Conservation (phyloP, 495 filamentous ascomycete species). For the Viridothelium virens region DNA sequence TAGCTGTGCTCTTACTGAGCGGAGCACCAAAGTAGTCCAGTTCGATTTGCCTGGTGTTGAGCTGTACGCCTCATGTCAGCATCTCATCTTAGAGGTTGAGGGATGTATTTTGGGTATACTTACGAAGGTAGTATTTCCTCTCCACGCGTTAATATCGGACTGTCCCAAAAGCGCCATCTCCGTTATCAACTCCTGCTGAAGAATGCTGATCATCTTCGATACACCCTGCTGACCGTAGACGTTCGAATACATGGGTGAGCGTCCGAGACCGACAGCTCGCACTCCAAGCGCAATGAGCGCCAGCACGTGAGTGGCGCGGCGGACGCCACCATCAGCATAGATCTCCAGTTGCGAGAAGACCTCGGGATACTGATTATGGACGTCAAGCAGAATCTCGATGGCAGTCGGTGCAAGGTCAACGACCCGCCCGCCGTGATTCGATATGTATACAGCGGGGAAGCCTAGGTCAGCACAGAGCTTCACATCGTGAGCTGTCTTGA, state of each 20-base stretch:
- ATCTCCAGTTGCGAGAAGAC: conserved; percentile 40
- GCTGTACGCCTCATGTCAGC: not conserved
- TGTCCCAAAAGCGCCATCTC: conserved; percentile 18
- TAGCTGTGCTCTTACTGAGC: conserved; percentile 3
- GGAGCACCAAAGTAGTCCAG: conserved; percentile 11
- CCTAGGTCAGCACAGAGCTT: conserved; percentile 32
- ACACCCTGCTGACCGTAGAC: conserved; percentile 39
- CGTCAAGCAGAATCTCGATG: conserved; percentile 36
- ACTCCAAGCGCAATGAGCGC: conserved; percentile 42
- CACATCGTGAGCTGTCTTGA: conserved; percentile 39
- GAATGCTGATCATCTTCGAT: conserved; percentile 30
- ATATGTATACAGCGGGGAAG: conserved; percentile 30
- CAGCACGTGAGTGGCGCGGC: conserved; percentile 41
- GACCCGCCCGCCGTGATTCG: conserved; percentile 42
- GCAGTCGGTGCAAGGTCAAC: conserved; percentile 35
- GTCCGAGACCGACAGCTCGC: conserved; percentile 40
- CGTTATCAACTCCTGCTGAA: conserved; percentile 32
- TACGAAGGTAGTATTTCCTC: conserved; percentile 14
- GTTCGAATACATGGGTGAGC: conserved; percentile 41
- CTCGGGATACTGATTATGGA: conserved; percentile 31
- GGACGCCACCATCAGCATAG: conserved; percentile 41
- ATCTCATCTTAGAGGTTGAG: not conserved
- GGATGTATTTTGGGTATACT: not conserved
- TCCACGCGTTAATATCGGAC: conserved; percentile 11
- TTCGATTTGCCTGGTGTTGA: conserved; percentile 16